Conservation (phyloP, 257 asterid species). For the Rauvolfia tetraphylla region DNA sequence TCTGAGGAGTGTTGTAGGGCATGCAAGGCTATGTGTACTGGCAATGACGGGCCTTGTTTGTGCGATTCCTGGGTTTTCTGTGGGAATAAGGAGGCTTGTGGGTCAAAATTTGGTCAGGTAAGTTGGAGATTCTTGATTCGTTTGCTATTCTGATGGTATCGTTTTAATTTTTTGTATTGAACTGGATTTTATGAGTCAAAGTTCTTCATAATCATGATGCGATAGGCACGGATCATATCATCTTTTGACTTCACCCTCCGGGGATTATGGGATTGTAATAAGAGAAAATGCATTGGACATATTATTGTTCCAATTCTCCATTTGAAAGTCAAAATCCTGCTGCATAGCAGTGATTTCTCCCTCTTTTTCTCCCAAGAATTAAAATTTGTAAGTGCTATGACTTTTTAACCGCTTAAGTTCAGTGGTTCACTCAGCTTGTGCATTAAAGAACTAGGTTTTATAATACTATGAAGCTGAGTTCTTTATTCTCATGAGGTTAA, state of each 20-base stretch:
- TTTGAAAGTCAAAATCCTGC: not conserved
- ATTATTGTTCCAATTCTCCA: not conserved
- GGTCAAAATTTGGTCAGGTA: conserved; percentile 85
- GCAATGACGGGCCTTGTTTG: conserved; percentile 80
- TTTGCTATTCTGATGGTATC: not conserved
- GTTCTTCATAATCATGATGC: not conserved
- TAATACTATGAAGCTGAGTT: not conserved
- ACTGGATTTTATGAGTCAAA: not conserved
- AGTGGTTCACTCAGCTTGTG: not conserved
- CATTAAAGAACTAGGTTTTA: not conserved
- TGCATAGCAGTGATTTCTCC: not conserved
- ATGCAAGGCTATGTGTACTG: conserved; percentile 75
- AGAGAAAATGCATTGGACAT: not conserved
- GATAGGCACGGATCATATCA: not conserved
- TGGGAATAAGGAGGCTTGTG: conserved; percentile 72
- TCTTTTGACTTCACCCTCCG: too few species aligned
- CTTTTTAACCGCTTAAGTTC: not conserved
- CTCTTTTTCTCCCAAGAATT: not conserved
- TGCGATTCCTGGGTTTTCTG: conserved; percentile 97
- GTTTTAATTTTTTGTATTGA: not conserved
- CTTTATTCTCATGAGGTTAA: not conserved
- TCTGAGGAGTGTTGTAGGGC: conserved; percentile 70
- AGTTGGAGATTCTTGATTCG: conserved; percentile 14
- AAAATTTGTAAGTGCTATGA: not conserved
- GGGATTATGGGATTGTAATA: not conserved